Conservation (phyloP, 2,329 filamentous ascomycete genomes). For the Exophiala bonariae region DNA sequence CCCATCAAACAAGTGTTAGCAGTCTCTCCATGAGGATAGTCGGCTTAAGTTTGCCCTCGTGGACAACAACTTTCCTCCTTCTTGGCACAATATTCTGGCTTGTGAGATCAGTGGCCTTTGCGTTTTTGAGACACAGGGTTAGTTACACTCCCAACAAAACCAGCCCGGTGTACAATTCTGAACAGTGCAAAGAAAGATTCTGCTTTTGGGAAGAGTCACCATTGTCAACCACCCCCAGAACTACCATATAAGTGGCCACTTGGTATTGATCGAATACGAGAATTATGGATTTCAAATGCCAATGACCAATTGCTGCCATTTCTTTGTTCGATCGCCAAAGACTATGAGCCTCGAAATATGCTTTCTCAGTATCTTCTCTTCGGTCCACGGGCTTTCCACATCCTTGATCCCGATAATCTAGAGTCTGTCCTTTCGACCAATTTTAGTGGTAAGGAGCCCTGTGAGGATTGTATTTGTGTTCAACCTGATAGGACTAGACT, state of each 20-base stretch:
- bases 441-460: slow-evolving; percentile 21
- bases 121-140: too few relatives aligned
- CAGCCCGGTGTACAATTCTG: too few relatives aligned
- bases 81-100: too few relatives aligned
- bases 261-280: slow-evolving; percentile 34
- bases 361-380: slow-evolving; percentile 32
- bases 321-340: slow-evolving; percentile 30
- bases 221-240: slow-evolving; percentile 34
- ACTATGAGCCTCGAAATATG: slow-evolving; percentile 34
- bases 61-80: too few relatives aligned
- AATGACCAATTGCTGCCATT: slow-evolving; percentile 31
- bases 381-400: slow-evolving; percentile 30
- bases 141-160: too few relatives aligned
- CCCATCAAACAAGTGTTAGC: too few relatives aligned
- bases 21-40: too few relatives aligned
- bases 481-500: slow-evolving; percentile 23
- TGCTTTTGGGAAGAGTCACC: slow-evolving; percentile 50
- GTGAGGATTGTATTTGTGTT: too few relatives aligned
- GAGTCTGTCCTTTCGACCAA: slow-evolving; percentile 31
- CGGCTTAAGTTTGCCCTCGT: too few relatives aligned
- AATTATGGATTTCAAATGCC: slow-evolving; percentile 30
- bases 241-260: slow-evolving; percentile 36
- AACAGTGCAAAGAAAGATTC: too few relatives aligned
- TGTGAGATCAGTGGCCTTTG: too few relatives aligned
- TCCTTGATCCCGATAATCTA: slow-evolving; percentile 32